Conservation (phyloP, 2,329 filamentous ascomycete genomes). For the Didymella pinodella region DNA sequence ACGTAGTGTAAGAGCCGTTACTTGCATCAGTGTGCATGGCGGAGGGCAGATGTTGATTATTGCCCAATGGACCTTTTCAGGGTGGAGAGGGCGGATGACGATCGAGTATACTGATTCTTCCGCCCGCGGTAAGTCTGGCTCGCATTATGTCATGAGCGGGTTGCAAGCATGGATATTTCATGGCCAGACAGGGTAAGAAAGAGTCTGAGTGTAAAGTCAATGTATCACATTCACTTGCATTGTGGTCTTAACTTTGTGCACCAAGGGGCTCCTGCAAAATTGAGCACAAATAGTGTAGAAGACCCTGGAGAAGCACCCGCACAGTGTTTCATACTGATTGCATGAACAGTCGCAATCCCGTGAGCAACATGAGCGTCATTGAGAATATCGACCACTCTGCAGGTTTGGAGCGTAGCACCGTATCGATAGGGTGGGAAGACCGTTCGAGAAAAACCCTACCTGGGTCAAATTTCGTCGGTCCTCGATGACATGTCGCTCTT, state of each 20-base stretch:
- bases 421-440: neutral
- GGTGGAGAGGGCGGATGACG: conserved; percentile 15
- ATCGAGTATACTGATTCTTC: conserved; percentile 21
- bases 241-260: neutral
- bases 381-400: neutral
- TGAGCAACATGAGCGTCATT: neutral
- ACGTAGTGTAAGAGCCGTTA: neutral
- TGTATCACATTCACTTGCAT: neutral
- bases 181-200: neutral
- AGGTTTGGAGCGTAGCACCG: neutral
- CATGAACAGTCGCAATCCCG: neutral
- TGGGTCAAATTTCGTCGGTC: conserved; percentile 5
- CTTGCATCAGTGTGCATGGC: neutral
- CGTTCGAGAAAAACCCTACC: neutral
- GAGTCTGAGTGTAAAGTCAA: neutral
- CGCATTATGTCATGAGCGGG: neutral
- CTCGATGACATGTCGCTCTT: conserved; percentile 16
- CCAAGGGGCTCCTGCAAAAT: neutral
- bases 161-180: neutral
- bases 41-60: neutral
- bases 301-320: neutral
- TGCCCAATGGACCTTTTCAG: neutral
- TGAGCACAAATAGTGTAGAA: neutral
- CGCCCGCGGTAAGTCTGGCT: neutral
- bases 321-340: neutral